A percentile compares a stretch with the other conserved stretches of the same genome.
Evolutionary conservation across 169 alveolate species (phyloP).

Genomic region (Theileria annulata): DNA sequence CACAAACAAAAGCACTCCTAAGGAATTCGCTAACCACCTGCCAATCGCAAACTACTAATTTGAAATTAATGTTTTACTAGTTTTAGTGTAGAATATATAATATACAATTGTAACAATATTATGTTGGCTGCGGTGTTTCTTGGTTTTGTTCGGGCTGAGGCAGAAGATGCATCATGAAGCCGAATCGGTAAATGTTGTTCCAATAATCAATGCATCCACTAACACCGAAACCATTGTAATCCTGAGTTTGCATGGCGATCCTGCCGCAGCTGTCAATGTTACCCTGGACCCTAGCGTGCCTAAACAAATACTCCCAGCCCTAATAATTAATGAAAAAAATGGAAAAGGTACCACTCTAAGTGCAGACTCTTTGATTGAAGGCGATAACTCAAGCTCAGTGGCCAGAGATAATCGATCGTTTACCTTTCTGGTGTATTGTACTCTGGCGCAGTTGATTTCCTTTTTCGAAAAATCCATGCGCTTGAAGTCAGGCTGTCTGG

Average conservation of each 20-base stretch:
- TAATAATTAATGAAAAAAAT: conserved; percentile 24
- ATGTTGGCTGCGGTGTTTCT: conserved; percentile 44
- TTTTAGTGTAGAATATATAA: not conserved
- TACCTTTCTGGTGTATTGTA: conserved; percentile 80
- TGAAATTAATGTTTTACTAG: not conserved
- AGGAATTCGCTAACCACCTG: conserved; percentile 36
- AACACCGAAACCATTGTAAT: conserved; percentile 86
- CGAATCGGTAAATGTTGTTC: conserved; percentile 85
- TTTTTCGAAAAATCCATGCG: conserved; percentile 72
- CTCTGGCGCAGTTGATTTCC: conserved; percentile 73
- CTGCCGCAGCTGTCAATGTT: conserved; percentile 86
- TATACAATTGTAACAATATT: not conserved
- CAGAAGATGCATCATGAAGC: conserved; percentile 89
- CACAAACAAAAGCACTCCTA: conserved; percentile 9
- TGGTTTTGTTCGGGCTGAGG: conserved; percentile 74
- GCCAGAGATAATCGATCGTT: conserved; percentile 87
- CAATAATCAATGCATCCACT: conserved; percentile 88
- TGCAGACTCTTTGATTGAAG: conserved; percentile 79
- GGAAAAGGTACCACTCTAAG: conserved; percentile 45
- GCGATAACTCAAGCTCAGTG: conserved; percentile 85
- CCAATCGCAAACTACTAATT: conserved; percentile 62
- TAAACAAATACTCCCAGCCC: conserved; percentile 89
- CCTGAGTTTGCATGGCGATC: conserved; percentile 87
- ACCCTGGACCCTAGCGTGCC: conserved; percentile 92
- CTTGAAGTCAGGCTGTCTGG: conserved; percentile 86